Evolutionary conservation across 2,329 filamentous ascomycete species (phyloP).

Genomic region (Gnomoniopsis smithogilvyi): DNA sequence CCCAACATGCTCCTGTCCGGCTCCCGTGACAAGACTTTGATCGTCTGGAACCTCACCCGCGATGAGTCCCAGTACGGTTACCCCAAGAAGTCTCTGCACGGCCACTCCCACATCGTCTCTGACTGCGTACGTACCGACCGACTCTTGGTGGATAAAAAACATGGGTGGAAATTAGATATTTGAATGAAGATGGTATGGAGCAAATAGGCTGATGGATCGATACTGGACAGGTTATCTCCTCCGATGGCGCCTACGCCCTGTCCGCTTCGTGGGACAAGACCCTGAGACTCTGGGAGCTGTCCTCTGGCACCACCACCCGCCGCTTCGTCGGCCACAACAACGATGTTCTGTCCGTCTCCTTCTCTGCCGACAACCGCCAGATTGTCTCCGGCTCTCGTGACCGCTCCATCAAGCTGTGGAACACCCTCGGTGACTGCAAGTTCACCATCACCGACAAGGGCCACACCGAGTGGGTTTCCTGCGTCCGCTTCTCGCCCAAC

Average conservation of each 20-base stretch:
- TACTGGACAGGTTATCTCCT: slow-evolving; percentile 83
- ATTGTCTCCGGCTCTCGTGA: slow-evolving; percentile 99
- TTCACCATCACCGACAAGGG: slow-evolving; percentile 99
- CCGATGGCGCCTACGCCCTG: slow-evolving; percentile 97
- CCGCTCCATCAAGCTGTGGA: slow-evolving; percentile 99
- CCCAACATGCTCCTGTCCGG: slow-evolving; percentile 99
- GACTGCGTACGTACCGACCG: slow-evolving; percentile 79
- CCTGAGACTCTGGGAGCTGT: slow-evolving; percentile 98
- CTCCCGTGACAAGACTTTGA: slow-evolving; percentile 97
- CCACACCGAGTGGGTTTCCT: slow-evolving; percentile 99
- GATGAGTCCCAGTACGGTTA: slow-evolving; percentile 98
- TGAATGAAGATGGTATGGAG: slow-evolving; percentile 15
- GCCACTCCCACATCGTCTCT: slow-evolving; percentile 99
- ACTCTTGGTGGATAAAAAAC: not conserved
- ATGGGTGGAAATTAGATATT: not conserved
- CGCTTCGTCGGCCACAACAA: slow-evolving; percentile 99
- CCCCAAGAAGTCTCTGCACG: slow-evolving; percentile 97
- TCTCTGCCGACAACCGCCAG: slow-evolving; percentile 99
- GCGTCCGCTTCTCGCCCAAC: slow-evolving; percentile 99
- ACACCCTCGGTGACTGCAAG: slow-evolving; percentile 99
- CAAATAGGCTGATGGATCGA: slow-evolving; percentile 32
- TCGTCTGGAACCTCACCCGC: slow-evolving; percentile 99
- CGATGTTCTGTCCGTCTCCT: slow-evolving; percentile 98
- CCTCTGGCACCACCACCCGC: slow-evolving; percentile 93
- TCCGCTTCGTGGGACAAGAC: slow-evolving; percentile 99